These are phyloP conservation scores for Yarrowia sp. DNA, from an alignment of 805 yeast species.

Conservation along the genomic window DNA sequence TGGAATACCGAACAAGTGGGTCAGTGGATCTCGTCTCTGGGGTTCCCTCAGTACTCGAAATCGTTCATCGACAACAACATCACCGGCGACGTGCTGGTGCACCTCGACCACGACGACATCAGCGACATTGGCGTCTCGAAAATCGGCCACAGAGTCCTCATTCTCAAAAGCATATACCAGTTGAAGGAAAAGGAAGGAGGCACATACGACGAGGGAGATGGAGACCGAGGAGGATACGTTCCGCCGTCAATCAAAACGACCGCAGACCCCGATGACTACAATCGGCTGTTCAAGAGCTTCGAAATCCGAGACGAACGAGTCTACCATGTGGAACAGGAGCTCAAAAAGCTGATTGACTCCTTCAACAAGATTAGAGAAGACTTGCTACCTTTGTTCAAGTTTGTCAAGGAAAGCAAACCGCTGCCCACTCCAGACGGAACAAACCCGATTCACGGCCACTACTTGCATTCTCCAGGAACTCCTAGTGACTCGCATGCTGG, in stretches of 20 bases:
- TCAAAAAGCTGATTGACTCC: conserved; percentile 59
- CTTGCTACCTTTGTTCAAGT: conserved; percentile 65
- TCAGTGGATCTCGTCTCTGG: conserved; percentile 21
- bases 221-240: conserved; percentile 5
- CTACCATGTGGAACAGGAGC: conserved; percentile 49
- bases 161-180: conserved; percentile 66
- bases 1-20: conserved; percentile 31
- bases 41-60: conserved; percentile 33
- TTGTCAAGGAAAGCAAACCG: conserved; percentile 68
- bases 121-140: conserved; percentile 70
- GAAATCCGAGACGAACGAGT: conserved; percentile 49
- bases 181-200: conserved; percentile 52
- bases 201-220: conserved; percentile 27
- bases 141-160: conserved; percentile 62
- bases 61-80: conserved; percentile 64
- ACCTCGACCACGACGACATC: conserved; percentile 72
- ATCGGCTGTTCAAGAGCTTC: conserved; percentile 40
- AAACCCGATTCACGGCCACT: conserved; percentile 40
- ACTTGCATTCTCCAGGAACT: conserved; percentile 31
- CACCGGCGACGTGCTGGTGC: conserved; percentile 75
- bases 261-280: conserved; percentile 12
- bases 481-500: not conserved
- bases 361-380: conserved; percentile 67
- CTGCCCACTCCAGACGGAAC: conserved; percentile 63
- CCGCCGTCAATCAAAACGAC: conserved; percentile 20